Conservation (phyloP, 176 grass and related monocot genomes). For the Melocanna baccifera region DNA sequence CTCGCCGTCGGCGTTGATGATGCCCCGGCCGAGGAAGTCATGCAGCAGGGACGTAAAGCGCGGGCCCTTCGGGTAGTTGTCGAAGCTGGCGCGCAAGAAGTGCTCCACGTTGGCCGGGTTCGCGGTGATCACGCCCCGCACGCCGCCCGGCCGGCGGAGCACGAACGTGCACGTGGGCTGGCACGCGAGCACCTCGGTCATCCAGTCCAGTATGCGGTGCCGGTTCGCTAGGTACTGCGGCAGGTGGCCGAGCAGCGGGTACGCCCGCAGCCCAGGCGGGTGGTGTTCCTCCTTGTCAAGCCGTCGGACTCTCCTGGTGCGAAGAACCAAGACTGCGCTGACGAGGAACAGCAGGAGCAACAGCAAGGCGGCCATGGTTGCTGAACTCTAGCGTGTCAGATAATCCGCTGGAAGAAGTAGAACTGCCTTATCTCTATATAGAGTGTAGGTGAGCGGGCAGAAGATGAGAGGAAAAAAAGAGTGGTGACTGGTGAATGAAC, state of each 20-base stretch:
- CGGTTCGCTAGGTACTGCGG: slow-evolving; percentile 62
- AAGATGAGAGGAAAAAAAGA: no score
- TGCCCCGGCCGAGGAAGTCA: slow-evolving; percentile 60
- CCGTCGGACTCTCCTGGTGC: neutral
- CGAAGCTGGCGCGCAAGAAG: slow-evolving; percentile 43
- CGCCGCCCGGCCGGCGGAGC: slow-evolving; percentile 52
- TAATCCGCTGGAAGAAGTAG: neutral
- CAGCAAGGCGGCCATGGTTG: slow-evolving; percentile 22
- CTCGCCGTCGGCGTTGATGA: slow-evolving; percentile 73
- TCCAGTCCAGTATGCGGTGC: slow-evolving; percentile 54
- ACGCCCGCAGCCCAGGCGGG: slow-evolving; percentile 26
- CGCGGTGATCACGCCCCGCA: slow-evolving; percentile 45
- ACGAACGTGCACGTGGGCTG: slow-evolving; percentile 43
- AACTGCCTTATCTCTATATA: no score
- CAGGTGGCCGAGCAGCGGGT: slow-evolving; percentile 65
- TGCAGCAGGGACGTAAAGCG: slow-evolving; percentile 32
- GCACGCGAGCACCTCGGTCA: slow-evolving; percentile 29
- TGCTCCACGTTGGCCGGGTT: slow-evolving; percentile 55
- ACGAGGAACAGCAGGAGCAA: slow-evolving; percentile 11
- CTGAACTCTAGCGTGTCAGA: neutral
- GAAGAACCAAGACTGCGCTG: slow-evolving; percentile 9
- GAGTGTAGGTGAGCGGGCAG: no score
- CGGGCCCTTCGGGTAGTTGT: slow-evolving; percentile 59
- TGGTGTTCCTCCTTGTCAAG: neutral
- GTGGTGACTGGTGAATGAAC: no score